Evolutionary conservation across 495 filamentous ascomycete genomes (phyloP), one percentile per base, ranked within the genome.

Genomic region (Terfezia claveryi): DNA sequence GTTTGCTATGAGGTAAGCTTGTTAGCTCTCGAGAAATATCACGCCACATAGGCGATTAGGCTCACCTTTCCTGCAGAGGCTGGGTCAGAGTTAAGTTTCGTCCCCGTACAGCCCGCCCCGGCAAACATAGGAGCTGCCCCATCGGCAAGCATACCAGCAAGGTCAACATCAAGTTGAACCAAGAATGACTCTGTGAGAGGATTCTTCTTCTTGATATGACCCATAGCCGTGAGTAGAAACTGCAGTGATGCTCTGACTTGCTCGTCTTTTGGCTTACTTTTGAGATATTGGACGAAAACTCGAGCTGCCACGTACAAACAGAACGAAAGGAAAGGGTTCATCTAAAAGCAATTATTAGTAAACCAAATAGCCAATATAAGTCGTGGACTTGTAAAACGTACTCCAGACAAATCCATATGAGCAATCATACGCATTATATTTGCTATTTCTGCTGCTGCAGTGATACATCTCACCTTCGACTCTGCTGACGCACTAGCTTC

Each of bases 261-360:
- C 52, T 79, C 77, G 62, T 96, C 92, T 44, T 88, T 79, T 7
- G 89, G 87, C 16, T 80, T 75, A 44, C 81, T 86, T 68, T 91
- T 96, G 5, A 95, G 73, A 62, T 93, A 94, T 63, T 96, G 88
- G 10, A 95, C 84, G 60, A 96, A 95, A 2, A 96, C 92, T 12
- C 91, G 78, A 44, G 91, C 87, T 9, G 88, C 80, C 36, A 96
- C 87, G 64, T 95, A 99, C 41, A 99, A 73, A 61, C 87, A 94
- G 68, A 96, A 99, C 2, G 88, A 84, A 59, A 91, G 83, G 64
- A 94, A 95, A 0, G 91, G 89, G 60, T 94, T 94, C 80, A 94
- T 85, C 91, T 96, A 63, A 17, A 51, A 51, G 37, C 14, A 50
- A 6, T 9, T 7, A 4, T 36, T n/a, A 20, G 17, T 37, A 36